Conservation (phyloP, 805 yeast genomes). For the Kurtzmaniella cleridarum region DNA sequence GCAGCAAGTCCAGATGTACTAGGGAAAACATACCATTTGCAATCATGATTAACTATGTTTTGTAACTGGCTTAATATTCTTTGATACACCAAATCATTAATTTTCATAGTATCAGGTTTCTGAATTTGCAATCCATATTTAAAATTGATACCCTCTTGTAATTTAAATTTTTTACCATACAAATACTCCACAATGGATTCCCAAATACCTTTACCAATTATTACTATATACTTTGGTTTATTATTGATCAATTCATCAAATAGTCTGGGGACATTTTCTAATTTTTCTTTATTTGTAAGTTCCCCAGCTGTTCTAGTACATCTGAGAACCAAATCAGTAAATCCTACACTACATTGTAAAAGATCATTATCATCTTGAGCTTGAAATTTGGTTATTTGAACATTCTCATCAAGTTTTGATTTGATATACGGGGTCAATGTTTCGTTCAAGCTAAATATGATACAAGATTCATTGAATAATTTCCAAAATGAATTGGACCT, state of each 20-base stretch:
- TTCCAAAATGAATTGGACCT: conserved; percentile 66
- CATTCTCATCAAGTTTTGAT: not conserved
- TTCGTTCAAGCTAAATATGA: conserved; percentile 23
- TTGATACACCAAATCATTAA: conserved; percentile 7
- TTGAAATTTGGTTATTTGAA: conserved; percentile 1
- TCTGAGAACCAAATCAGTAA: conserved; percentile 64
- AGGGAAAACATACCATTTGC: conserved; percentile 55
- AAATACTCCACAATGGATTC: conserved; percentile 44
- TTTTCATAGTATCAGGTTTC: not conserved
- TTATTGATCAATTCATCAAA: conserved; percentile 36
- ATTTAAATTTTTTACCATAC: not conserved
- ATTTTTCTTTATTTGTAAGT: conserved; percentile 47
- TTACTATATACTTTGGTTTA: conserved; percentile 42
- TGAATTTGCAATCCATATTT: conserved; percentile 45
- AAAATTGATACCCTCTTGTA: conserved; percentile 24
- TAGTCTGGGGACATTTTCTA: conserved; percentile 48
- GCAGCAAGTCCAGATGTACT: conserved; percentile 71
- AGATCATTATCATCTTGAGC: conserved; percentile 39
- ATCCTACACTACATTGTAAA: conserved; percentile 48
- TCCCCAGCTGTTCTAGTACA: conserved; percentile 59
- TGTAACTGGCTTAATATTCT: conserved; percentile 13
- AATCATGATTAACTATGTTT: conserved; percentile 10
- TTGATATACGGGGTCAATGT: not conserved
- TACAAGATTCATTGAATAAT: conserved; percentile 46
- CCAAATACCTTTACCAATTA: conserved; percentile 77